Evolutionary conservation across 768 basidiomycete species (phyloP), one percentile per base, ranked within the genome.

Genomic region (Cystobasidium onofrii): DNA sequence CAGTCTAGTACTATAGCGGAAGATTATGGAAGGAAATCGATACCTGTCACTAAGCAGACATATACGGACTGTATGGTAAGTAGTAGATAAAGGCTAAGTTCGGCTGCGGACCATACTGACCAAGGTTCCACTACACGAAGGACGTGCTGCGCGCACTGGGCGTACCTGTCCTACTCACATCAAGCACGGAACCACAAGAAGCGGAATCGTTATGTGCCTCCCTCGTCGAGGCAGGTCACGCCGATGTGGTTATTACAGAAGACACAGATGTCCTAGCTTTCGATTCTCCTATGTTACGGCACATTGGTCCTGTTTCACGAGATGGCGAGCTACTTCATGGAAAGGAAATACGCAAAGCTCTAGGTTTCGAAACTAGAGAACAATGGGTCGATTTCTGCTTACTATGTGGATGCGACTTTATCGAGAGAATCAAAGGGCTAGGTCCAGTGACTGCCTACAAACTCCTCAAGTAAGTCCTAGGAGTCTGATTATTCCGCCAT

Each of bases 201-300:
- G 74, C 74, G n/a, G 74, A 75, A 52, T 67, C 74, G 25, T 34
- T 71, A 13, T 67, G 67, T 43, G 13, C 74, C n/a, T 57, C 50
- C 12, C 50, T 75, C 1, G 71, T 72, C n/a, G 25, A 34, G 17
- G 46, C 57, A 33, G 27, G 29, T 17, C n/a, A 23, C 18, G 74
- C 60, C 1, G 66, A 75, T 31, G 17, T 64, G 1, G 74, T 75
- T 23, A 23, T 75, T 15, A 52, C 74, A 6, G 70, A 72, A 63
- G 74, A 75, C 43, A 62, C 71, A 13, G 74, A 75, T 34, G 74
- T 75, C 20, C 70, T 75, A 1, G 50, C 50, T 1, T 75, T 61
- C 29, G 67, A 72, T 23, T 46, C 67, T 15, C 46, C 71, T 29
- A 43, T 75, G 70, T 55, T 75, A 43, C 25, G 74, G 1, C 25